These are phyloP conservation scores for Coccomyxa sp. DNA, from an alignment of 139 green algal species.

Conservation along the genomic window DNA sequence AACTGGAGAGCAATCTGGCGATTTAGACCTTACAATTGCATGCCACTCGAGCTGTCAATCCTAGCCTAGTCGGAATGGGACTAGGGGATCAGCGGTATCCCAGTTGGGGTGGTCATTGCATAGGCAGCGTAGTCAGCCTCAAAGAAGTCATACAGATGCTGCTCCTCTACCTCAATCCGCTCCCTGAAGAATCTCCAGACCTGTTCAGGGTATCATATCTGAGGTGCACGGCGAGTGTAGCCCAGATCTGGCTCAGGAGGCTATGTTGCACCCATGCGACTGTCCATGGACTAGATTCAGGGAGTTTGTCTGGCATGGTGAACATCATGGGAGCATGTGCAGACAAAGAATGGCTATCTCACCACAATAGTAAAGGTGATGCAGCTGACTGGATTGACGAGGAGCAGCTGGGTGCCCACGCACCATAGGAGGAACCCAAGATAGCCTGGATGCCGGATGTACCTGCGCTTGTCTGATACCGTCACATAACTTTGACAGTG, in stretches of 20 bases:
- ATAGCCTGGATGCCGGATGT: constrained; percentile 86
- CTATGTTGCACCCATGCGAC: too few relatives aligned
- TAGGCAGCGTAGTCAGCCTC: constrained; percentile 49
- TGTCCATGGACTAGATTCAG: too few relatives aligned
- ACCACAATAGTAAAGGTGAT: constrained; percentile 48
- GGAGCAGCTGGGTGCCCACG: constrained; percentile 76
- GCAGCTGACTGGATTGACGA: constrained; percentile 65
- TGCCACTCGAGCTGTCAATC: too few relatives aligned
- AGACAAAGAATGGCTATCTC: too few relatives aligned
- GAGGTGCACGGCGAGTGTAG: too few relatives aligned
- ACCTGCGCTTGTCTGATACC: constrained; percentile 24
- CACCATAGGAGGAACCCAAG: constrained; percentile 84
- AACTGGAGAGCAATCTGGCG: too few relatives aligned
- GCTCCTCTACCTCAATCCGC: constrained; percentile 59
- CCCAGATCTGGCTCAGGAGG: too few relatives aligned
- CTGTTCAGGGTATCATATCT: constrained; percentile 31
- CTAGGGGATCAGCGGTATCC: constrained; percentile 57
- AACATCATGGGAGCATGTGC: too few relatives aligned
- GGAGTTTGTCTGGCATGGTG: too few relatives aligned
- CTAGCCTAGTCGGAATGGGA: too few relatives aligned
- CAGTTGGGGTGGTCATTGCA: constrained; percentile 18
- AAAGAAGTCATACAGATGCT: constrained; percentile 58
- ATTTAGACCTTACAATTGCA: too few relatives aligned
- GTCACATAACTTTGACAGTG: background rate
- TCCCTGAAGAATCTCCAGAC: constrained; percentile 58